Conservation (phyloP, 179 eudicot species). For the Spergularia azorica region DNA sequence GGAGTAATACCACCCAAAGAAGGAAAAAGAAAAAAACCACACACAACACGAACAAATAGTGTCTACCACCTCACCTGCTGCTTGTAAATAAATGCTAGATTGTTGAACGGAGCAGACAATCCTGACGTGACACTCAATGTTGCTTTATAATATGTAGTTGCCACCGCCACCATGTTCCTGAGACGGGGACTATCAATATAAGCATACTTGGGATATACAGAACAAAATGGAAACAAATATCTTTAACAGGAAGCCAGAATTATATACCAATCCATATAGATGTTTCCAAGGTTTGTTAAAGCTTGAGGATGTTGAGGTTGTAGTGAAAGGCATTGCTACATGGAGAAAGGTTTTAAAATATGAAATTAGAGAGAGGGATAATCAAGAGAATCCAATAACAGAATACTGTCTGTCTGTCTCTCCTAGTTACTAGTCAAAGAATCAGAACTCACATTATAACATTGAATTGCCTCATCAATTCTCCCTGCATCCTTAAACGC, state of each 20-base stretch:
- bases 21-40: neutral
- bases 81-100: slow-evolving; percentile 85
- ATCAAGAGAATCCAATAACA: neutral
- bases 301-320: slow-evolving; percentile 97
- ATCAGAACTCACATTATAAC: slow-evolving; percentile 66
- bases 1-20: neutral
- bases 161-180: slow-evolving; percentile 88
- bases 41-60: neutral
- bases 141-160: slow-evolving; percentile 85
- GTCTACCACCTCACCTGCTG: slow-evolving; percentile 60
- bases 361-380: slow-evolving; percentile 13
- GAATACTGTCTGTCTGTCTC: neutral
- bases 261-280: slow-evolving; percentile 90
- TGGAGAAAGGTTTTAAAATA: slow-evolving; percentile 12
- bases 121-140: slow-evolving; percentile 90
- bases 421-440: neutral
- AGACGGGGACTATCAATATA: slow-evolving; percentile 16
- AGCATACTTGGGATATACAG: slow-evolving; percentile 1
- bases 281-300: slow-evolving; percentile 92
- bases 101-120: slow-evolving; percentile 91
- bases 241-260: slow-evolving; percentile 5
- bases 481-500: slow-evolving; percentile 91
- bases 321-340: slow-evolving; percentile 85
- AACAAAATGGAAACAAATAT: neutral
- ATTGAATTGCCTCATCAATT: slow-evolving; percentile 82